Conservation (phyloP, 2,329 filamentous ascomycete genomes). For the Nemania sp. region DNA sequence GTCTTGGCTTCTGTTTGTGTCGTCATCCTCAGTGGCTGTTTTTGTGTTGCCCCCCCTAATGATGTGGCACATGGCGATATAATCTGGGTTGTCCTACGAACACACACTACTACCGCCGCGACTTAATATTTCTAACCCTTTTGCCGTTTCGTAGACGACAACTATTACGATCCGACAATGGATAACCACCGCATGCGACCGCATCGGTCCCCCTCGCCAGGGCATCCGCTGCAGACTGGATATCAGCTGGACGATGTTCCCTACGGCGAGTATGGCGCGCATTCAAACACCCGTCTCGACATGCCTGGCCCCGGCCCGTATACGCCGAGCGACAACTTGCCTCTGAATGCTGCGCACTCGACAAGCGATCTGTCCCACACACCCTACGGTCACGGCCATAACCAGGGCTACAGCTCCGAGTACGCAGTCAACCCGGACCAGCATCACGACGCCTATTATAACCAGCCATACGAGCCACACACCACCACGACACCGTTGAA, state of each 20-base stretch:
- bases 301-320: conserved; percentile 65
- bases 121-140: conserved; percentile 8
- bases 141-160: conserved; percentile 49
- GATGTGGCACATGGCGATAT: background rate
- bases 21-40: background rate
- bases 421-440: conserved; percentile 80
- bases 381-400: conserved; percentile 47
- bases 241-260: conserved; percentile 84
- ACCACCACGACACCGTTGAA: conserved; percentile 61
- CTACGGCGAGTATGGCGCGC: conserved; percentile 55
- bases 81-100: conserved; percentile 2
- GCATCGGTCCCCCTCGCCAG: conserved; percentile 74
- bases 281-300: conserved; percentile 56
- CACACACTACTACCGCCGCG: background rate
- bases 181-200: conserved; percentile 50
- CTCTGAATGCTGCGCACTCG: conserved; percentile 77
- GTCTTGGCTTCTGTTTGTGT: conserved; percentile 3
- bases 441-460: conserved; percentile 87
- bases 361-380: conserved; percentile 52
- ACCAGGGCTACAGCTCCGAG: conserved; percentile 60
- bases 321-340: conserved; percentile 74
- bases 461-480: conserved; percentile 76
- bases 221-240: conserved; percentile 69
- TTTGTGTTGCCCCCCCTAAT: background rate
- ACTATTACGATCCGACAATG: conserved; percentile 64